phyloP scores from a whole-genome alignment of 805 yeast species.

The Candida silvicultrix region DNA sequence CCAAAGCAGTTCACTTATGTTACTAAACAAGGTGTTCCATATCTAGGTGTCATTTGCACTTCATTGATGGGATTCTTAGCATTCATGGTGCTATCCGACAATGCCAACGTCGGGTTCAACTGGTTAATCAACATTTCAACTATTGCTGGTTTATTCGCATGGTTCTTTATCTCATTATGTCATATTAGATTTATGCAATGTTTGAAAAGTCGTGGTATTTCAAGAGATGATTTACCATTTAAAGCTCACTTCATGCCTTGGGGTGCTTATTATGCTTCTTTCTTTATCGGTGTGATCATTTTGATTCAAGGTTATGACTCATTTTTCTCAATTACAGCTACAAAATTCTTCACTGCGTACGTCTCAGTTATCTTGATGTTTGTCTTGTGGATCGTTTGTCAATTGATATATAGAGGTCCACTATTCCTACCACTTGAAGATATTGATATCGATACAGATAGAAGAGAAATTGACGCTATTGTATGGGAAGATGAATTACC shows the following conservation, averaged over 20 bases:
- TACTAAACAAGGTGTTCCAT: conserved; percentile 56
- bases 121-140: conserved; percentile 67
- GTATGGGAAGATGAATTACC: conserved; percentile 50
- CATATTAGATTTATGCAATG: conserved; percentile 61
- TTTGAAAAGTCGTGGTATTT: conserved; percentile 51
- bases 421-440: conserved; percentile 43
- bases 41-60: conserved; percentile 46
- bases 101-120: conserved; percentile 50
- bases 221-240: conserved; percentile 61
- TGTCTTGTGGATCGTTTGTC: conserved; percentile 46
- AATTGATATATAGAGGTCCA: conserved; percentile 39
- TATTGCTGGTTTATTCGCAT: conserved; percentile 60
- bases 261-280: conserved; percentile 54
- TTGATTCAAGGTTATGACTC: conserved; percentile 65
- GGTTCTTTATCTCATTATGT: conserved; percentile 55
- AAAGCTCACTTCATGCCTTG: conserved; percentile 62
- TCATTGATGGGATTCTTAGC: conserved; percentile 54
- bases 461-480: conserved; percentile 50
- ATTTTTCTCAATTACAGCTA: conserved; percentile 46
- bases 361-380: conserved; percentile 53
- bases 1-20: conserved; percentile 46
- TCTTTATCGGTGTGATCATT: conserved; percentile 45
- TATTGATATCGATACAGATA: conserved; percentile 59
- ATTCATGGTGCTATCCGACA: conserved; percentile 42
- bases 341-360: conserved; percentile 59